Evolutionary conservation across 2,329 filamentous ascomycete genomes (phyloP), one percentile per base, ranked within the genome.

Genomic region (Fusarium xylarioides): DNA sequence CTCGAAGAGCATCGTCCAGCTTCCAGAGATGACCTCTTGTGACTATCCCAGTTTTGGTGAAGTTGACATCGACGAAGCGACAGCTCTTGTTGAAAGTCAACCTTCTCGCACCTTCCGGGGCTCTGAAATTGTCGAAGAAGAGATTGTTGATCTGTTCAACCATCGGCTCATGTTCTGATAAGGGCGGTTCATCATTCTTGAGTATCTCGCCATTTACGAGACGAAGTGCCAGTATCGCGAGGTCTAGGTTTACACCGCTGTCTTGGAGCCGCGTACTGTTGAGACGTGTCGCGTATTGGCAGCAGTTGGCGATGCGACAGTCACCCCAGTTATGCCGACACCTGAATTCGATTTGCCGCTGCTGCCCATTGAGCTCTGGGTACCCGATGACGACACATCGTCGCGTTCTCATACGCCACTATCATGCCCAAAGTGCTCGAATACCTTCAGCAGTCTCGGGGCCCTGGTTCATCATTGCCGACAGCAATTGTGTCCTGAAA

Each of bases 191-290:
- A 18, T 71, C 61, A 80, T 86, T 59, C 75, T 82, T 37, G 2
- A 82, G 68, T 21, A 82, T 78, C 58, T 81, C 79, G 8, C 80
- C 79, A 37, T 81, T 82, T 1, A 81, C 37, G 2, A 82, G 67
- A 47, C 73, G 79, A 16, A 81, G 60, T 12, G 74, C 74, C 11
- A 81, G 47, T 32, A 80, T 65, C 1, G 80, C 77, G 1, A 81
- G 54, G 16, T 74, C 78, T 12, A 79, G 62, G 26, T 77, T 79
- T 3, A 56, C 53, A 6, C 44, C 34, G 4, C 59, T 58, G 2
- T 32, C 5, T 3, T 65, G 66, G 1, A 82, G 71, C 4, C 50
- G 38, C 28, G 44, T 34, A 7, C 16, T 58, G 34, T 81, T 63
- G 7, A 82, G 57, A 7, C 79, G 67, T 1, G 74, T 64, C 3